Base-by-base conservation (phyloP, 306 rosid species). In the Ormosia emarginata region DNA sequence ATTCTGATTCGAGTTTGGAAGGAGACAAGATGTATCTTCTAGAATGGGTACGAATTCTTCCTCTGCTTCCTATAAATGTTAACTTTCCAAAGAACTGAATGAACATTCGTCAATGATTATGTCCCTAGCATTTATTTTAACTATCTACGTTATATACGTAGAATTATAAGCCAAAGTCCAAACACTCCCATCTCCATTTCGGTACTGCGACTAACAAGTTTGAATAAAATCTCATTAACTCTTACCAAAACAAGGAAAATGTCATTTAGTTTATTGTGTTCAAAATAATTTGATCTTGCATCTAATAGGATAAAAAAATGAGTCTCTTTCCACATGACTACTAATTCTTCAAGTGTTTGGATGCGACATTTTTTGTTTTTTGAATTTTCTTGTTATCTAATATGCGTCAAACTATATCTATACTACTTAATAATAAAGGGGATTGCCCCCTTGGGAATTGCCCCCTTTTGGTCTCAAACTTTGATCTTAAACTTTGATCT, bases 21-120 rank as follows among this genome's bases (percentile, higher is more conserved):
- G 89, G 72, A 71, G 92, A 86, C 2, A 90, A 90, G 84, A 36
- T 86, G 11, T 90, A 90, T 87, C 97, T 93, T 74, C 89, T 93
- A 34, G 91, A 93, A 85, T 90, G 91, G 96, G 95, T 93, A 91
- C 39, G 86, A 36, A 44, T 36, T 47, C 11, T 24, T 83, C 3
- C 46, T 69, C 43, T 53, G 6, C 33, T 63, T 71, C 55, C 2
- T 61, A 33, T 40, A 65, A 55, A 70, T 62, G 50, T 43, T 49
- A 44, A 8, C 37, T 84, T 53, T 40, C 13, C 3, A 46, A 15
- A 46, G 24, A 73, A 47, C 47, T 18, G 6, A 39, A 79, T 53
- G 43, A 67, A 18, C 1, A 37, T 32, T 39, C 34, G 34, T 77
- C 32, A 18, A 44, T 36, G 13, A 3, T 37, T 29, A 39, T 75